phyloP scores from a whole-genome alignment of 495 filamentous ascomycete genomes.

The Halenospora varia region DNA sequence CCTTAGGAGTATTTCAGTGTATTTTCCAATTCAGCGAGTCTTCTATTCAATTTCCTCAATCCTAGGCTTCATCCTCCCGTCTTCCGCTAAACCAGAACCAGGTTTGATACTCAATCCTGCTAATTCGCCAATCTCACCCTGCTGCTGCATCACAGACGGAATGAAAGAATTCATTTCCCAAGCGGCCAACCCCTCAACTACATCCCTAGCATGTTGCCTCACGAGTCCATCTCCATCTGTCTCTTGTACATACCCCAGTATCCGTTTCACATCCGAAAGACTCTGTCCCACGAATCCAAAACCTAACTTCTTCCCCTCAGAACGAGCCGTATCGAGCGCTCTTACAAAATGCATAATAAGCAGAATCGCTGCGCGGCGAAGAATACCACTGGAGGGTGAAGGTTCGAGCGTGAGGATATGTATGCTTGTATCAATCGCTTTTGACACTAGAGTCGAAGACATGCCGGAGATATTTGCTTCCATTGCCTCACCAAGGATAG shows the following conservation, averaged over 20 bases:
- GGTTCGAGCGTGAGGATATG: constrained; percentile 62
- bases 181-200: constrained; percentile 67
- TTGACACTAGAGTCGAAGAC: constrained; percentile 46
- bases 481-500: constrained; percentile 61
- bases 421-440: constrained; percentile 63
- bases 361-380: constrained; percentile 68
- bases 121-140: constrained; percentile 32
- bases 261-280: constrained; percentile 57
- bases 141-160: constrained; percentile 6
- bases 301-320: constrained; percentile 45
- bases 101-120: constrained; percentile 39
- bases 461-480: constrained; percentile 64
- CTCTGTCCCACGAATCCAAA: constrained; percentile 61
- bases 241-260: constrained; percentile 60
- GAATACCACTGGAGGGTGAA: constrained; percentile 59
- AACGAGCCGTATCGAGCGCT: constrained; percentile 55
- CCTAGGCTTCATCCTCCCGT: constrained; percentile 6
- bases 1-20: too few species aligned
- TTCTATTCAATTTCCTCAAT: constrained; percentile 23
- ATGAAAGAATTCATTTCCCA: constrained; percentile 57
- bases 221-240: constrained; percentile 73
- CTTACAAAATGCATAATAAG: constrained; percentile 64
- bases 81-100: background rate
- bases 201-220: constrained; percentile 62
- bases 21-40: too few species aligned